Conservation (phyloP, 306 rosid species). For the Vigna reflexopilosa region DNA sequence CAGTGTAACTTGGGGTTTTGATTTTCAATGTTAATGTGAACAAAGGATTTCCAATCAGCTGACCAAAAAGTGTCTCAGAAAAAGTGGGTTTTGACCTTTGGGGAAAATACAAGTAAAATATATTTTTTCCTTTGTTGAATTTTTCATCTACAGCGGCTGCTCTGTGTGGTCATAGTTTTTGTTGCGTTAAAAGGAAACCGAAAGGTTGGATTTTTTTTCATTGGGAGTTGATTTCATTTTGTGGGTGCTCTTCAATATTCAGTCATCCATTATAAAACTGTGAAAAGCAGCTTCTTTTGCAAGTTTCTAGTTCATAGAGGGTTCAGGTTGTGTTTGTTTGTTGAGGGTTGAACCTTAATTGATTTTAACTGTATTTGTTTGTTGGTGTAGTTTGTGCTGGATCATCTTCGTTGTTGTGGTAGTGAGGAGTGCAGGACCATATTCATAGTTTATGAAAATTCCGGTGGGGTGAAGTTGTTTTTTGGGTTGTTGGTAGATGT, state of each 20-base stretch:
- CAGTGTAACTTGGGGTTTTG: conserved; percentile 21
- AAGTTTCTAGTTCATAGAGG: conserved; percentile 34
- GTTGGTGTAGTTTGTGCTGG: conserved; percentile 55
- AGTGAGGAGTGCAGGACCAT: conserved; percentile 48
- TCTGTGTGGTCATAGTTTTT: conserved; percentile 47
- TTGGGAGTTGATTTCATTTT: conserved; percentile 33
- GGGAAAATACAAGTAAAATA: neutral
- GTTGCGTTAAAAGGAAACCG: conserved; percentile 39
- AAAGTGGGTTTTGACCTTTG: conserved; percentile 59
- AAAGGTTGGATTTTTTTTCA: conserved; percentile 36
- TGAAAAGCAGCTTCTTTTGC: conserved; percentile 39
- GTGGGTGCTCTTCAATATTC: conserved; percentile 5
- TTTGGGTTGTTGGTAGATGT: conserved; percentile 61
- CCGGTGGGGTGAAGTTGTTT: conserved; percentile 38
- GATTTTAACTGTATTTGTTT: conserved; percentile 47
- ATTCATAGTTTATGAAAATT: conserved; percentile 45
- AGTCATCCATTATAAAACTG: conserved; percentile 42
- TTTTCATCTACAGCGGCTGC: conserved; percentile 45
- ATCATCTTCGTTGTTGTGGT: conserved; percentile 42
- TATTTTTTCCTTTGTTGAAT: conserved; percentile 29
- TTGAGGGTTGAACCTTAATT: conserved; percentile 22
- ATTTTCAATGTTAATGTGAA: conserved; percentile 59
- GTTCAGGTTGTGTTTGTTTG: conserved; percentile 35
- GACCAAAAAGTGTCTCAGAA: conserved; percentile 44
- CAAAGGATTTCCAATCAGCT: conserved; percentile 52